These are phyloP conservation scores for Microcos paniculata DNA, from an alignment of 345 rosid species.

Conservation along the genomic window DNA sequence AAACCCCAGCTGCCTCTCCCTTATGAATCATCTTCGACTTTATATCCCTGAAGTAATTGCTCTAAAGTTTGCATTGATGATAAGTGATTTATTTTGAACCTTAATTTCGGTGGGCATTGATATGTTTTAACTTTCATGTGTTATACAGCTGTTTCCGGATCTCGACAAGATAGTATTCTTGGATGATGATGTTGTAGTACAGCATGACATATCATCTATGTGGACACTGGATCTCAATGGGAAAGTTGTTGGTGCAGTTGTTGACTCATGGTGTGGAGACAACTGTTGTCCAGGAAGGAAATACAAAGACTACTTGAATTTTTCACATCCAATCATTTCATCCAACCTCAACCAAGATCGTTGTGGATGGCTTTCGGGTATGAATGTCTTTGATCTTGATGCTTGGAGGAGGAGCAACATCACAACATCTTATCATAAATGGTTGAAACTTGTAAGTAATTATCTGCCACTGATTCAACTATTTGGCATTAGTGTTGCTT, in stretches of 20 bases:
- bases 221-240: slow-evolving; percentile 78
- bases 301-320: slow-evolving; percentile 80
- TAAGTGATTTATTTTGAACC: slow-evolving; percentile 17
- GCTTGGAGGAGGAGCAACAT: slow-evolving; percentile 81
- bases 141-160: slow-evolving; percentile 84
- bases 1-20: slow-evolving; percentile 64
- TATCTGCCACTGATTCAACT: neutral
- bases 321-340: slow-evolving; percentile 69
- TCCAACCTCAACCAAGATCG: slow-evolving; percentile 48
- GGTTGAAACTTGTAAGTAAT: slow-evolving; percentile 69
- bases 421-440: slow-evolving; percentile 58
- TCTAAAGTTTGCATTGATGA: slow-evolving; percentile 5
- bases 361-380: slow-evolving; percentile 90
- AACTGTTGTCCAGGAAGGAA: slow-evolving; percentile 83
- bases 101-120: slow-evolving; percentile 19
- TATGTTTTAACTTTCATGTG: slow-evolving; percentile 39
- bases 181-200: slow-evolving; percentile 90
- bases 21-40: slow-evolving; percentile 82
- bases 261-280: slow-evolving; percentile 66
- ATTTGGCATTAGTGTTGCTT: neutral
- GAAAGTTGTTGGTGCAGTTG: slow-evolving; percentile 78
- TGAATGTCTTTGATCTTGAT: slow-evolving; percentile 80
- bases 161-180: slow-evolving; percentile 85
- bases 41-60: slow-evolving; percentile 71
- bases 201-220: slow-evolving; percentile 74